Percentiles rank a stretch among this genome's conserved stretches.
These are phyloP conservation scores for Physcomitrium patens DNA, from an alignment of 225 moss, liverwort and hornwort genomes.

Conservation along the genomic window DNA sequence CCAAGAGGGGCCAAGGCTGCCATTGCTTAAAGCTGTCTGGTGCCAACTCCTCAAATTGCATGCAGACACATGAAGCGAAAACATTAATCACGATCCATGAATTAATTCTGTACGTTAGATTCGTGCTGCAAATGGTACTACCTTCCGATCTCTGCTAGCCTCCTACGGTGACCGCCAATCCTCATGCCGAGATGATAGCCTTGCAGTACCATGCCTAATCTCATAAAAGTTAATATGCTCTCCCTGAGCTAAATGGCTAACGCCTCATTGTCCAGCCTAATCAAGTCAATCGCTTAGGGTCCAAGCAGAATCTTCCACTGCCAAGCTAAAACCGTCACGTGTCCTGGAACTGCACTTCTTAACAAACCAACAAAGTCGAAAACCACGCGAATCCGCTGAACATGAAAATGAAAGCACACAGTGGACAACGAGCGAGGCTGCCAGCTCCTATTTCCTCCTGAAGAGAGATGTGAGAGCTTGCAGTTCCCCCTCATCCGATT, in stretches of 20 bases:
- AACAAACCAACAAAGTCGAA: no score
- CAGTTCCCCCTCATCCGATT: slow-evolving; percentile 66
- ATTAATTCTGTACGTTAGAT: slow-evolving; percentile 1
- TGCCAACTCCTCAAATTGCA: slow-evolving; percentile 64
- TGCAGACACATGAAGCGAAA: slow-evolving; percentile 29
- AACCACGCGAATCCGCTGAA: no score
- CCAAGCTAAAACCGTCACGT: no score
- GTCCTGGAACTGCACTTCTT: no score
- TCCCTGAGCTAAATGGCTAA: no score
- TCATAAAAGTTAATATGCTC: no score
- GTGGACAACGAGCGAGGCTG: not conserved
- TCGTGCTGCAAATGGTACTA: not conserved
- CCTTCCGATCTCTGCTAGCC: slow-evolving; percentile 8
- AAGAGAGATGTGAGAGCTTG: slow-evolving; percentile 65
- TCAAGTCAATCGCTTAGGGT: no score
- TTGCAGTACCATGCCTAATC: not conserved
- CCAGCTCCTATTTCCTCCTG: slow-evolving; percentile 41
- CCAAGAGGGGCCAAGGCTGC: slow-evolving; percentile 48
- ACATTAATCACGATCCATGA: no score
- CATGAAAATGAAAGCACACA: not conserved
- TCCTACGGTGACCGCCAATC: slow-evolving; percentile 23
- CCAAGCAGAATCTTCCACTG: no score
- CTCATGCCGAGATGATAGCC: slow-evolving; percentile 20
- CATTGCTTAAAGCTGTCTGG: slow-evolving; percentile 45
- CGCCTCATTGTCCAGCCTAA: no score